Conservation (phyloP, 2,329 filamentous ascomycete species). For the Ampelomyces quisqualis region DNA sequence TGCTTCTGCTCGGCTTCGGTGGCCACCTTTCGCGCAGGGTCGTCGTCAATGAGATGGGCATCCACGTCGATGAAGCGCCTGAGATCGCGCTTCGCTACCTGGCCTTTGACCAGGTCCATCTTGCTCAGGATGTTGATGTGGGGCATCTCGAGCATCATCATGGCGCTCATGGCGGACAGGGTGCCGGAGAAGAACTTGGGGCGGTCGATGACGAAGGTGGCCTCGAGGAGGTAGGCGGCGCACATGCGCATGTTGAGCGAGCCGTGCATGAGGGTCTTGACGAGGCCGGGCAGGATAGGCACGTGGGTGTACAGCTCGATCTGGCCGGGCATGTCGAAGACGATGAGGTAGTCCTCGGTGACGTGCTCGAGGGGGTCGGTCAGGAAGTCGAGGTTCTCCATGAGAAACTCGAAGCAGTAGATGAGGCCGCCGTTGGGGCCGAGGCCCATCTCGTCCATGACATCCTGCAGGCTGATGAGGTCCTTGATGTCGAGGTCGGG, state of each 20-base stretch:
- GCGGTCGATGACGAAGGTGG: slow-evolving; percentile 91
- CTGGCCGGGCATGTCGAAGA: slow-evolving; percentile 98
- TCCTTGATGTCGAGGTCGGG: slow-evolving; percentile 96
- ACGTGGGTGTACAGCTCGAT: slow-evolving; percentile 99
- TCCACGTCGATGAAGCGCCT: slow-evolving; percentile 91
- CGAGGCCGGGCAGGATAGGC: slow-evolving; percentile 81
- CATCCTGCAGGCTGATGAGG: slow-evolving; percentile 88
- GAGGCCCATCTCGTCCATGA: slow-evolving; percentile 91
- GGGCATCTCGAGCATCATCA: slow-evolving; percentile 97
- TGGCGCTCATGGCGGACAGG: slow-evolving; percentile 94
- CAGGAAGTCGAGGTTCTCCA: slow-evolving; percentile 91
- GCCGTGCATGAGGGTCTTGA: slow-evolving; percentile 78
- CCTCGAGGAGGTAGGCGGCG: slow-evolving; percentile 91
- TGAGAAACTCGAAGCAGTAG: slow-evolving; percentile 94
- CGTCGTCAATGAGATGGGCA: slow-evolving; percentile 76
- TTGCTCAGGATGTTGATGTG: slow-evolving; percentile 96
- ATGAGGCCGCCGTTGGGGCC: slow-evolving; percentile 92
- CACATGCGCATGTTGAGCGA: slow-evolving; percentile 87
- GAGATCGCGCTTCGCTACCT: slow-evolving; percentile 81
- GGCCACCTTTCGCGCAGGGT: slow-evolving; percentile 55
- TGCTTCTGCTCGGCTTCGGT: slow-evolving; percentile 55
- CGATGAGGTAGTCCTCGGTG: slow-evolving; percentile 93
- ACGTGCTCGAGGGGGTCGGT: slow-evolving; percentile 80
- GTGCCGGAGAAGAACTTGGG: slow-evolving; percentile 98
- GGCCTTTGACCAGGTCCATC: slow-evolving; percentile 94